Evolutionary conservation across 129 eudicot genomes (phyloP).

Genomic region (Cynara cardunculus): DNA sequence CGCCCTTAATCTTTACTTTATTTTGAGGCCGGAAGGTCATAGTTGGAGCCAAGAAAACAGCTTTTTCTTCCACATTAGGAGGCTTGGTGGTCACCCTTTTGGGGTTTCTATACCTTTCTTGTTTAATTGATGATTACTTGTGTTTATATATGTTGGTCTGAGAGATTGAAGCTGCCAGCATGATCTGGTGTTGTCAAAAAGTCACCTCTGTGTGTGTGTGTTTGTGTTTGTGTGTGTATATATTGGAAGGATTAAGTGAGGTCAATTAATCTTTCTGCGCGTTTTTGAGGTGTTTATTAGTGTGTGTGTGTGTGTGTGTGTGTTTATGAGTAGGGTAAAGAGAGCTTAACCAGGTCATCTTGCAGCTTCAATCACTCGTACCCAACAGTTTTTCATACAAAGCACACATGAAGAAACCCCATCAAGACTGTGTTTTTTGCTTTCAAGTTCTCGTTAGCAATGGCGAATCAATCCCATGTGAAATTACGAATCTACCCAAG

Average conservation of each 20-base stretch:
- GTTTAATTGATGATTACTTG: neutral
- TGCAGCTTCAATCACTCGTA: conserved; percentile 66
- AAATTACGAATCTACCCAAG: conserved; percentile 21
- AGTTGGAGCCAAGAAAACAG: neutral
- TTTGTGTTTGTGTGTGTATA: neutral
- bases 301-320: neutral
- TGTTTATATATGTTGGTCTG: conserved; percentile 37
- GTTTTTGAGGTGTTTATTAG: neutral
- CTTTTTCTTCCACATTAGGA: neutral
- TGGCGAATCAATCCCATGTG: conserved; percentile 14
- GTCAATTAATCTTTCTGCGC: neutral
- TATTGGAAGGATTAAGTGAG: too few species aligned
- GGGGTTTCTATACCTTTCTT: neutral
- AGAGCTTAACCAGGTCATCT: conserved; percentile 50
- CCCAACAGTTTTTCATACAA: conserved; percentile 40
- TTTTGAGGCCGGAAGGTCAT: neutral
- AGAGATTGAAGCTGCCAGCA: conserved; percentile 79
- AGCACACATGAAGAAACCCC: neutral
- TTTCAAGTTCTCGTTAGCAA: conserved; percentile 14
- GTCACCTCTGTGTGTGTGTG: neutral
- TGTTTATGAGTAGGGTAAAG: conserved; percentile 2
- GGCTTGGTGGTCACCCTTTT: conserved; percentile 1
- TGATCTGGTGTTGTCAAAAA: conserved; percentile 42
- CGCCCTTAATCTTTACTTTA: conserved; percentile 1
- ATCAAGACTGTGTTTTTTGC: neutral